A percentile compares a stretch with the other conserved stretches of the same genome.
These are phyloP conservation scores for Deuterostichococcus epilithicus DNA, from an alignment of 139 green algal genomes.

Conservation along the genomic window DNA sequence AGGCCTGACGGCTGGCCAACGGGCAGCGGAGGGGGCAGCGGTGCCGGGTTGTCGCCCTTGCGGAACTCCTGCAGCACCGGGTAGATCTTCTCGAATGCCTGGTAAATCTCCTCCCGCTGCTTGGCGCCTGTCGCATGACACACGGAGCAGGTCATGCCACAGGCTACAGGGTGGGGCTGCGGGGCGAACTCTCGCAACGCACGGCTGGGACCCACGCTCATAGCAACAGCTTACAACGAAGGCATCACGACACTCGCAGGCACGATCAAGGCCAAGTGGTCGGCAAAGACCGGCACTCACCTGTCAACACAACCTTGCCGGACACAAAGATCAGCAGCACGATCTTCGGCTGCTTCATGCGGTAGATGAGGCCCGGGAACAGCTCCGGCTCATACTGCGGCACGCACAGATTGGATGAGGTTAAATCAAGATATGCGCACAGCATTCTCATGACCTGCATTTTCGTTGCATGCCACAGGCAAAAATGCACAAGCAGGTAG, in stretches of 20 bases:
- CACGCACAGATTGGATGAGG: neutral
- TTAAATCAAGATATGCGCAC: neutral
- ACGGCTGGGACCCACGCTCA: too few relatives aligned
- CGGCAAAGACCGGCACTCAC: conserved; percentile 34
- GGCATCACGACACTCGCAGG: neutral
- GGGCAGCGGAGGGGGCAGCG: neutral
- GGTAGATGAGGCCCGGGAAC: conserved; percentile 98
- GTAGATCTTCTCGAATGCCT: conserved; percentile 98
- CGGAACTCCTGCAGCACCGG: conserved; percentile 87
- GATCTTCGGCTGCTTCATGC: conserved; percentile 97
- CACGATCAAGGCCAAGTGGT: too few relatives aligned
- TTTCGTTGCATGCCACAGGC: neutral
- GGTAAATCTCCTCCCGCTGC: conserved; percentile 94
- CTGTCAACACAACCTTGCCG: conserved; percentile 91
- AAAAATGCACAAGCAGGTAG: neutral
- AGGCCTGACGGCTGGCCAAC: too few relatives aligned
- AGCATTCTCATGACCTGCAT: conserved; percentile 9
- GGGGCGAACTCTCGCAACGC: too few relatives aligned
- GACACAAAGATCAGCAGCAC: conserved; percentile 99
- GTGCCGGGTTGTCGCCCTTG: conserved; percentile 60
- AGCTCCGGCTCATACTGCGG: conserved; percentile 97
- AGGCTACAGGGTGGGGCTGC: too few relatives aligned
- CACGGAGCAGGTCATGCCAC: too few relatives aligned
- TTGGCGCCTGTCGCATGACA: conserved; percentile 88
- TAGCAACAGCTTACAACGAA: too few relatives aligned